Percentiles rank a stretch among this genome's conserved stretches.
Conservation (phyloP, 768 basidiomycete genomes). For the Xerocomus brunneocitrinus region DNA sequence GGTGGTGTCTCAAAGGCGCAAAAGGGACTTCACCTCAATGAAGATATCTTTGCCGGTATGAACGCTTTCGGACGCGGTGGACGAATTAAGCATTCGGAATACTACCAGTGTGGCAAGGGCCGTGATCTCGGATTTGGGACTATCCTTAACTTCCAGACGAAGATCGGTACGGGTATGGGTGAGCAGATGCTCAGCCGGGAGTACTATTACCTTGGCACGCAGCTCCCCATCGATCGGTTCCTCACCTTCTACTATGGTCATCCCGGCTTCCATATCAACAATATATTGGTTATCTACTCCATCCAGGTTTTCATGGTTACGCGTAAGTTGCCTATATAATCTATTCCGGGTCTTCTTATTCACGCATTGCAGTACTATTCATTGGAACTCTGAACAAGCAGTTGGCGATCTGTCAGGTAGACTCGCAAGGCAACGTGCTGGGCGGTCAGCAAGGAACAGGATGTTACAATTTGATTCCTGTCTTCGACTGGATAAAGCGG, state of each 20-base stretch:
- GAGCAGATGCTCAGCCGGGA: slow-evolving; percentile 99
- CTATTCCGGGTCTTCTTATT: slow-evolving; percentile 1
- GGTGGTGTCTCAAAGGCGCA: slow-evolving; percentile 99
- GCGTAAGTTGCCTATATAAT: slow-evolving; percentile 44
- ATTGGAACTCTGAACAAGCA: slow-evolving; percentile 96
- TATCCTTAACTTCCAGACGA: slow-evolving; percentile 99
- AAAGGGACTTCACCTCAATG: slow-evolving; percentile 96
- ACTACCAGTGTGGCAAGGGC: slow-evolving; percentile 99
- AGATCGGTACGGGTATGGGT: slow-evolving; percentile 99
- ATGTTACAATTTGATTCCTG: slow-evolving; percentile 94
- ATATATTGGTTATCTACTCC: slow-evolving; percentile 97
- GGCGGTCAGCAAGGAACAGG: slow-evolving; percentile 70
- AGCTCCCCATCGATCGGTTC: slow-evolving; percentile 97
- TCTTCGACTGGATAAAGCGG: slow-evolving; percentile 97
- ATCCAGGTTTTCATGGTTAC: slow-evolving; percentile 98
- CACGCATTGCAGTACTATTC: slow-evolving; percentile 62
- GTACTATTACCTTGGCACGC: slow-evolving; percentile 98
- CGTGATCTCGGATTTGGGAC: slow-evolving; percentile 99
- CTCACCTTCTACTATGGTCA: slow-evolving; percentile 99
- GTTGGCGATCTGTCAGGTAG: slow-evolving; percentile 81
- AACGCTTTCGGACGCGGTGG: slow-evolving; percentile 97
- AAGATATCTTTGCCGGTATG: slow-evolving; percentile 99
- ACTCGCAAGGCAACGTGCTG: slow-evolving; percentile 73
- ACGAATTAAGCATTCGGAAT: slow-evolving; percentile 98
- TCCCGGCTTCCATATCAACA: slow-evolving; percentile 99